Percentiles rank a stretch among this genome's conserved stretches.
Evolutionary conservation across 345 rosid species (phyloP).

Genomic region (Euphorbia lathyris): DNA sequence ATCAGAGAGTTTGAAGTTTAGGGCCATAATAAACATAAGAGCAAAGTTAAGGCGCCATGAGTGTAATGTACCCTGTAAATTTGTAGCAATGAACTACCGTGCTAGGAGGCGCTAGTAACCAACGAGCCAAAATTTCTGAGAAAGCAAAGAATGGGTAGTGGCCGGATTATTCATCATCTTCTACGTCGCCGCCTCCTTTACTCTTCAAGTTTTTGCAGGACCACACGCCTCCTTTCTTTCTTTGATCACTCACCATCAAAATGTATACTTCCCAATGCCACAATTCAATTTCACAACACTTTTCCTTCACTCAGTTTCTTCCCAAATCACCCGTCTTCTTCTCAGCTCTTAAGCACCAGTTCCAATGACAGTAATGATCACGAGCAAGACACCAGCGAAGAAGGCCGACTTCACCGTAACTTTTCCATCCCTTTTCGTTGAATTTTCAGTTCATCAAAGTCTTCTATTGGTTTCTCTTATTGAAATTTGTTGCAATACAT

Average conservation of each 20-base stretch:
- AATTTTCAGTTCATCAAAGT: not conserved
- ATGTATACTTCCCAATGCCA: not conserved
- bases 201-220: not conserved
- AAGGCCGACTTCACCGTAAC: constrained; percentile 33
- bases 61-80: no score
- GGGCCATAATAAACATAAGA: no score
- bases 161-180: not conserved
- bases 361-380: constrained; percentile 4
- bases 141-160: not conserved
- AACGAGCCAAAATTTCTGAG: not conserved
- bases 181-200: not conserved
- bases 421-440: not conserved
- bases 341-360: constrained; percentile 15
- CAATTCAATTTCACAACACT: not conserved
- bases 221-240: constrained; percentile 3
- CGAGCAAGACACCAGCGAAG: constrained; percentile 2
- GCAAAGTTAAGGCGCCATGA: no score
- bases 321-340: constrained; percentile 10
- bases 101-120: no score
- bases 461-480: not conserved
- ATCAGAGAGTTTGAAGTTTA: no score
- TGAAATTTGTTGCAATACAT: not conserved
- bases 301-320: not conserved
- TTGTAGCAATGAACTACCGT: no score
- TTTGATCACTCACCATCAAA: not conserved